Conservation (phyloP, 1,139 yeast genomes). For the Hanseniaspora gamundiae region DNA sequence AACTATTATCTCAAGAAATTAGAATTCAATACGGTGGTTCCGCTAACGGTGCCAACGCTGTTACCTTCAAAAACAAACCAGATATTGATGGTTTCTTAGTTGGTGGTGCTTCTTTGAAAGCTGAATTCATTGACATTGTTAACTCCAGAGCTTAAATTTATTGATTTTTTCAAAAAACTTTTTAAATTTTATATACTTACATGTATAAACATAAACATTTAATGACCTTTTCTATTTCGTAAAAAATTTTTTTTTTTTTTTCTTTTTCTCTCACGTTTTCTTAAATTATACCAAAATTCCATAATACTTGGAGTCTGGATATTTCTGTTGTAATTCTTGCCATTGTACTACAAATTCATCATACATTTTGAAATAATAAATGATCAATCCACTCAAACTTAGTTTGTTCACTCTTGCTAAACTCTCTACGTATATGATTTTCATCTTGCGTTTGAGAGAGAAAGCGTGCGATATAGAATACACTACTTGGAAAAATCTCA, state of each 20-base stretch:
- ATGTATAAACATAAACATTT: slow-evolving; percentile 3
- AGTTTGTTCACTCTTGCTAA: slow-evolving; percentile 70
- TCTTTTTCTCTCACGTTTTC: background rate
- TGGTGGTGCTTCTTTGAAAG: slow-evolving; percentile 98
- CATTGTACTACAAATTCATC: slow-evolving; percentile 85
- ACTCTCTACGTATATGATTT: slow-evolving; percentile 74
- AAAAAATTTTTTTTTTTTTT: background rate
- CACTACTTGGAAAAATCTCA: slow-evolving; percentile 1
- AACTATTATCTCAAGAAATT: slow-evolving; percentile 57
- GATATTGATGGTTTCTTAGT: slow-evolving; percentile 98
- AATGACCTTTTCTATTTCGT: background rate
- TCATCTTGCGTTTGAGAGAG: slow-evolving; percentile 30
- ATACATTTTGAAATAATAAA: slow-evolving; percentile 45
- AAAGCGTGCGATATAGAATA: background rate
- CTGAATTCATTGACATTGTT: slow-evolving; percentile 92
- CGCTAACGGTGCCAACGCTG: slow-evolving; percentile 90
- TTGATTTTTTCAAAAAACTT: too few species aligned
- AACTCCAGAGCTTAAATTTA: slow-evolving; percentile 75
- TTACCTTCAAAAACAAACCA: slow-evolving; percentile 77
- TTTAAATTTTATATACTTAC: slow-evolving; percentile 3
- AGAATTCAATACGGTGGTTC: slow-evolving; percentile 99
- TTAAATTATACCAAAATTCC: slow-evolving; percentile 48
- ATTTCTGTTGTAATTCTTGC: slow-evolving; percentile 46
- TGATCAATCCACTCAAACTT: slow-evolving; percentile 63
- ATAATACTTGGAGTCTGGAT: slow-evolving; percentile 58